Evolutionary conservation across 2,329 filamentous ascomycete genomes (phyloP), one percentile per base, ranked within the genome.

Genomic region (Helotiales sp.): DNA sequence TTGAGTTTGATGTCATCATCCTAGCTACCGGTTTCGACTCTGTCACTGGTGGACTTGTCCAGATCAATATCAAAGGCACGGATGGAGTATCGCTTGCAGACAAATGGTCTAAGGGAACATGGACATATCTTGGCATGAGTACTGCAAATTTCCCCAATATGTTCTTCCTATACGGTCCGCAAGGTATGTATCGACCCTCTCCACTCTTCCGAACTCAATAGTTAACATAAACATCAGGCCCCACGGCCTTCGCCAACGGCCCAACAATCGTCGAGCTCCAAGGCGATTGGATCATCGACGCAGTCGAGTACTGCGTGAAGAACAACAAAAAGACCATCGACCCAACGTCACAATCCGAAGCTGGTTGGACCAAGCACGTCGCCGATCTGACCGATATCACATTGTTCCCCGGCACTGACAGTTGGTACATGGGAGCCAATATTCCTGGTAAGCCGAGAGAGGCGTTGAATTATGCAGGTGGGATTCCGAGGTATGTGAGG

Each of bases 61-160:
- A 67, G 5, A 69, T 75, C 25, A 67, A 72, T 6, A 62, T 75
- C 9, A 64, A 65, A 2, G 71, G 70, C 1, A 63, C 53, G 2
- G 59, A 70, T 9, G 72, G 69, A 0, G 29, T 68, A 0, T 65
- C 62, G 3, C 59, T 75, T n/a, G 59, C 60, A 9, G 69, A 75
- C 2, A 62, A 66, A 4, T 75, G 73, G 73, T 57, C 62, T 7
- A 52, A 71, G 2, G 71, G 71, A 3, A 67, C 70, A 3, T 61
- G 55, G 29, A 73, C 73, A 0, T 65, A 68, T 5, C 61, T 81
- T 1, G 79, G 79, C 1, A 71, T 76, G 12, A 72, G 74, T 0
- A 71, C 76, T 15, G 62, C 71, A 10, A 72, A 72, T 3, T 79
- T 77, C 60, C 77, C 78, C 0, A 81, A 82, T 52, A 72, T 81